These are phyloP conservation scores for Cladophialophora psammophila DNA, from an alignment of 2,329 filamentous ascomycete genomes.

Conservation along the genomic window DNA sequence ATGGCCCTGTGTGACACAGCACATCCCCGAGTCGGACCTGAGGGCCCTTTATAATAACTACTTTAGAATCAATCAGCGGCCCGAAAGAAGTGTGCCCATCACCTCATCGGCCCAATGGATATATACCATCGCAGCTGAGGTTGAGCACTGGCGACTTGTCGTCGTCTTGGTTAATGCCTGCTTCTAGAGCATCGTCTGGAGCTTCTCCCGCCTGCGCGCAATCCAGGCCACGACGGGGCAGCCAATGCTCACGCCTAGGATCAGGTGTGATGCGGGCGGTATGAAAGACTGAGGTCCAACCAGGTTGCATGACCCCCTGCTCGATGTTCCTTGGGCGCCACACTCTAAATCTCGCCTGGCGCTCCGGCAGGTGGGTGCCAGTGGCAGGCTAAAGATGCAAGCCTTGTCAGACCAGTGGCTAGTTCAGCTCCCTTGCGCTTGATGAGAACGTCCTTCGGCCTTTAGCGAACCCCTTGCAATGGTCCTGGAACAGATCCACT, in stretches of 20 bases:
- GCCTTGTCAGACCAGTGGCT: constrained; percentile 37
- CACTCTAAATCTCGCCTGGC: constrained; percentile 40
- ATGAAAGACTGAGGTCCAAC: constrained; percentile 8
- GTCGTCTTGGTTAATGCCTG: constrained; percentile 6
- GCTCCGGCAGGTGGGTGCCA: constrained; percentile 33
- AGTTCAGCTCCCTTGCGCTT: constrained; percentile 26
- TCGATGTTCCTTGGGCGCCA: constrained; percentile 30
- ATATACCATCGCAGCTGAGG: not conserved
- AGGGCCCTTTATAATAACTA: not conserved
- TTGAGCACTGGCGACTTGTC: not conserved
- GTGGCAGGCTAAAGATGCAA: constrained; percentile 28
- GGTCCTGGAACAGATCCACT: constrained; percentile 19
- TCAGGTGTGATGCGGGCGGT: constrained; percentile 20
- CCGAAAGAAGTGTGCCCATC: not conserved
- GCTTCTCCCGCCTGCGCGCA: constrained; percentile 4
- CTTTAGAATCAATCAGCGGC: not conserved
- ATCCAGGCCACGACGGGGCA: constrained; percentile 19
- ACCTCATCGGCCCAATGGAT: not conserved
- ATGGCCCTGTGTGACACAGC: constrained; percentile 10
- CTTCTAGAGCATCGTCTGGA: constrained; percentile 16
- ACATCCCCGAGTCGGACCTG: constrained; percentile 14
- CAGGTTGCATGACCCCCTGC: constrained; percentile 19
- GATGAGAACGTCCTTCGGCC: constrained; percentile 13
- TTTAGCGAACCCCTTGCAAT: constrained; percentile 24
- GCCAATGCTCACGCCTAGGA: constrained; percentile 22